Evolutionary conservation across 805 yeast species (phyloP).

Genomic region (Isabelozyma heimii): DNA sequence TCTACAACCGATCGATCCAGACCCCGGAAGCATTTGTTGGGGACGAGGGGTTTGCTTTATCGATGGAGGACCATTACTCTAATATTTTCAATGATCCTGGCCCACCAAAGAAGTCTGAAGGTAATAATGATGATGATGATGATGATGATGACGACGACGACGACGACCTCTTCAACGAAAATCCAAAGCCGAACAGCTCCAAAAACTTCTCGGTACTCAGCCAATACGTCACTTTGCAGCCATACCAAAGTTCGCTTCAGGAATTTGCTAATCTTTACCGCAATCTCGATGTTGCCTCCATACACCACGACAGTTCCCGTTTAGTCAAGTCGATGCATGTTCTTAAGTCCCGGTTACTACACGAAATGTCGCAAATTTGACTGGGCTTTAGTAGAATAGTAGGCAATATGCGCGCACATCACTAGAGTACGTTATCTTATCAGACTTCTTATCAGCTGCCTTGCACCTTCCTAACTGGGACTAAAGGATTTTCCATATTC

Average conservation of each 20-base stretch:
- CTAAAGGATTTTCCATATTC: too few relatives aligned
- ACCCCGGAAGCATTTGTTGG: not conserved
- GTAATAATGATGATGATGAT: constrained; percentile 10
- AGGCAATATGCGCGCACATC: not conserved
- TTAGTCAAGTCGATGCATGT: not conserved
- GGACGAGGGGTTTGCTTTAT: constrained; percentile 10
- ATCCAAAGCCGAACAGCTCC: not conserved
- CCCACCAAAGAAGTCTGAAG: constrained; percentile 1
- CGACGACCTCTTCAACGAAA: constrained; percentile 15
- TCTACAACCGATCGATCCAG: not conserved
- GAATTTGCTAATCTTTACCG: not conserved
- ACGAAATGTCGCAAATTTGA: not conserved
- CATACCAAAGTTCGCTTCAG: not conserved
- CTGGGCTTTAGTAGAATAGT: too few relatives aligned
- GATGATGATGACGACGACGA: constrained; percentile 13
- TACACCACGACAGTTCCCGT: not conserved
- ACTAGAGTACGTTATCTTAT: not conserved
- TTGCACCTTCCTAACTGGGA: not conserved
- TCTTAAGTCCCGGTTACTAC: not conserved
- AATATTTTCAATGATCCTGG: constrained; percentile 20
- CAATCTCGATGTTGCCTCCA: not conserved
- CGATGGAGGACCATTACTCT: constrained; percentile 25
- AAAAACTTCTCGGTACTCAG: not conserved
- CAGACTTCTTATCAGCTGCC: not conserved
- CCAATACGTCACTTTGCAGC: not conserved